Evolutionary conservation across 2,329 filamentous ascomycete genomes (phyloP).

Genomic region (Arthroderma sp.): DNA sequence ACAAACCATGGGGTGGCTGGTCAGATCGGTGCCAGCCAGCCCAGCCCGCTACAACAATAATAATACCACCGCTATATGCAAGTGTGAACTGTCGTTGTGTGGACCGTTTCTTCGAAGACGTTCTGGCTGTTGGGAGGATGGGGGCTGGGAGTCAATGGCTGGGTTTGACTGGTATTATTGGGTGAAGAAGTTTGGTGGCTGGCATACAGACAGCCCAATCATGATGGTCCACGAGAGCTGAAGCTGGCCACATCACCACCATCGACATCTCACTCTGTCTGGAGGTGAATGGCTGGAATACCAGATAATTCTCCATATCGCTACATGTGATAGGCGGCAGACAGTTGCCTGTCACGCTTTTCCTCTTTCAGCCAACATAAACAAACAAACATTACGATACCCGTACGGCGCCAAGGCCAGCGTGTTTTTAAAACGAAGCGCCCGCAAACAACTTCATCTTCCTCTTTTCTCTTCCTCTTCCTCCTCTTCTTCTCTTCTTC

Average conservation of each 20-base stretch:
- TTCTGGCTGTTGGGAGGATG: no score
- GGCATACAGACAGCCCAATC: background rate
- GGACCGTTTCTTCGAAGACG: no score
- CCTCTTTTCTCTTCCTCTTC: conserved; percentile 7
- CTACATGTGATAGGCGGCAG: background rate
- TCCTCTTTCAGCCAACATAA: background rate
- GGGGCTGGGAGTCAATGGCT: no score
- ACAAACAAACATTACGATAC: background rate
- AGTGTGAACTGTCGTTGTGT: no score
- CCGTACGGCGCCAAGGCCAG: background rate
- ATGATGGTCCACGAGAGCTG: background rate
- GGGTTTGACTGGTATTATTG: no score
- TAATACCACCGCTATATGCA: no score
- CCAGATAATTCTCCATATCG: background rate
- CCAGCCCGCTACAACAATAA: no score
- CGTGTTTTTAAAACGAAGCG: background rate
- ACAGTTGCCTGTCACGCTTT: background rate
- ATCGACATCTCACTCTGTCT: background rate
- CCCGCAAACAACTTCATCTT: background rate
- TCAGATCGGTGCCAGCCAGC: no score
- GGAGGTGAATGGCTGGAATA: no score
- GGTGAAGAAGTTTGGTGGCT: no score
- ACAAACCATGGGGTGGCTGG: no score
- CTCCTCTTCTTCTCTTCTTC: conserved; percentile 14
- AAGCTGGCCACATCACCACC: background rate